phyloP scores from a whole-genome alignment of 2,329 filamentous ascomycete species.

The Parascedosporium putredinis region DNA sequence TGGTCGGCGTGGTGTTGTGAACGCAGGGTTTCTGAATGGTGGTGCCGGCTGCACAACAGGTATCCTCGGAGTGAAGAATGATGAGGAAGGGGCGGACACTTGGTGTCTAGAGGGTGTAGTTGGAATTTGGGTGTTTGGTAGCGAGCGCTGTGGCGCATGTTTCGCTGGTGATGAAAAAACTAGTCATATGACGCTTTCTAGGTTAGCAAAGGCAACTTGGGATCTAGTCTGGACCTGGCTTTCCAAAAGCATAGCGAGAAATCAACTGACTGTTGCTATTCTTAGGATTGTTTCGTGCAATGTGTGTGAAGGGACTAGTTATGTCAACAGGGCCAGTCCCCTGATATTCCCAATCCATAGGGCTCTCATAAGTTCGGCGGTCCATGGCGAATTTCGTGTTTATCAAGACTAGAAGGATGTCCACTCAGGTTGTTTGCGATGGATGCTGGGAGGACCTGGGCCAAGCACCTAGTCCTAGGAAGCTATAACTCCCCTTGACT shows the following conservation, averaged over 20 bases:
- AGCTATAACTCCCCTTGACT: too few relatives aligned
- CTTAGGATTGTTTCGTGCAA: constrained; percentile 29
- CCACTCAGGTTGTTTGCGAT: too few relatives aligned
- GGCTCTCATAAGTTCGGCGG: constrained; percentile 46
- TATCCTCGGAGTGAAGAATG: constrained; percentile 34
- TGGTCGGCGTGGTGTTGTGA: constrained; percentile 51
- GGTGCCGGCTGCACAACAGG: constrained; percentile 30
- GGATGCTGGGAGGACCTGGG: too few relatives aligned
- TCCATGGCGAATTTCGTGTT: constrained; percentile 32
- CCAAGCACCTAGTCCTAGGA: too few relatives aligned
- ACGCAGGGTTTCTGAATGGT: constrained; percentile 52
- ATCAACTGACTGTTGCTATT: constrained; percentile 24
- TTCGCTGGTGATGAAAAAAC: constrained; percentile 6
- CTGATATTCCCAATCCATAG: constrained; percentile 60
- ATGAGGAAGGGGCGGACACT: neutral
- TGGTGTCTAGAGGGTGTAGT: constrained; percentile 4
- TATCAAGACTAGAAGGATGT: too few relatives aligned
- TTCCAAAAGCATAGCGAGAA: neutral
- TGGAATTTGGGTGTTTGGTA: neutral
- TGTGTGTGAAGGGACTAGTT: constrained; percentile 51
- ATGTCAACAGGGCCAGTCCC: constrained; percentile 45
- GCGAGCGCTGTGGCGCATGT: neutral
- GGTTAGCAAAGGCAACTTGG: neutral
- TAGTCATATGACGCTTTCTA: neutral
- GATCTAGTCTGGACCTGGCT: constrained; percentile 14